Evolutionary conservation across 345 rosid genomes (phyloP), one percentile per base, ranked within the genome.

Genomic region (Cardamine chenopodiifolia): DNA sequence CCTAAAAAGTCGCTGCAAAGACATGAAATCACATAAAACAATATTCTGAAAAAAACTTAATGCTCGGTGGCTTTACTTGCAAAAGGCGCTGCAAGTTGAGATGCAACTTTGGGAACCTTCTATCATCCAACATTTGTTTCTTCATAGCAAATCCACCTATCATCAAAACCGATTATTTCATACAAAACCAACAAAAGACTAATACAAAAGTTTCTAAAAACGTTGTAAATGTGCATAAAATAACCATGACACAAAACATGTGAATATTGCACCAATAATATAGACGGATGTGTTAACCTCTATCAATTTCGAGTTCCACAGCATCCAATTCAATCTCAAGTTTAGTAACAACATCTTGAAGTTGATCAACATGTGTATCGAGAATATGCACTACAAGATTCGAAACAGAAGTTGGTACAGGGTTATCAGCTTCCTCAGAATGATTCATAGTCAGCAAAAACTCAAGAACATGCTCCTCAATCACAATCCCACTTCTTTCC

Each of bases 401-500:
- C 1, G 98, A 96, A 26, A 90, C 84, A 12, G 96, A 88, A 68
- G 63, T 82, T 0, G 99, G 99, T 12, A 96, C 98, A 19, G 94
- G 98, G 77, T 96, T 96, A 77, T 96, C 99, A 58, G 97, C 98
- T 84, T 88, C 98, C 83, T 96, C 98, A 14, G 99, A 90, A 71
- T 96, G 99, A 73, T 92, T 96, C 99, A 92, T 96, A 1, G 93
- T 96, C 70, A 96, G 57, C 40, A 96, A 83, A 67, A 92, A 96
- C 66, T 96, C 99, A 44, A 96, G 94, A 79, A 96, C 98, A 81
- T 96, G 99, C 79, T 92, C 99, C 79, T 83, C 86, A n/a, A 96
- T 92, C 63, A 96, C 97, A 72, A 85, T 81, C 69, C 90, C 96
- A 12, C 86, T 78, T 49, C 84, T 82, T 50, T 86, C 92, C 81